phyloP scores from a whole-genome alignment of 306 rosid species.

The Datisca glomerata region DNA sequence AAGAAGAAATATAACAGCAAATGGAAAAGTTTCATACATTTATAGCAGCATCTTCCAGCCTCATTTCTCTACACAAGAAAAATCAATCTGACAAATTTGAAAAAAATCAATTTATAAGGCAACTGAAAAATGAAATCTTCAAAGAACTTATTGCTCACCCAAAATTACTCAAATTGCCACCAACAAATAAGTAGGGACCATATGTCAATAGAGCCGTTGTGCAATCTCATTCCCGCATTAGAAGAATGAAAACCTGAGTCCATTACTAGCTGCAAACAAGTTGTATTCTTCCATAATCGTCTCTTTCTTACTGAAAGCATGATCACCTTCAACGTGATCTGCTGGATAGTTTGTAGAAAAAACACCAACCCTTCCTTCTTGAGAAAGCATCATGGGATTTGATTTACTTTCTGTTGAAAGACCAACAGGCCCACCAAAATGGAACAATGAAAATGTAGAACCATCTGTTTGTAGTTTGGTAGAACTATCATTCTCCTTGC shows the following conservation, averaged over 20 bases:
- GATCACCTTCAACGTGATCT: slow-evolving; percentile 37
- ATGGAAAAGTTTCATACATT: too few species aligned
- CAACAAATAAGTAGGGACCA: too few species aligned
- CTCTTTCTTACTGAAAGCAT: slow-evolving; percentile 49
- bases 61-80: too few species aligned
- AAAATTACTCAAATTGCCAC: too few species aligned
- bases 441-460: slow-evolving; percentile 72
- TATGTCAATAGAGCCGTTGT: too few species aligned
- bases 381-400: slow-evolving; percentile 21
- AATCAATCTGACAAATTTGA: too few species aligned
- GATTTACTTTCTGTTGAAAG: slow-evolving; percentile 44
- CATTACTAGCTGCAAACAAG: slow-evolving; percentile 78
- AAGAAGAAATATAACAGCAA: too few species aligned
- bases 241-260: slow-evolving; percentile 63
- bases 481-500: slow-evolving; percentile 25
- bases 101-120: too few species aligned
- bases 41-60: too few species aligned
- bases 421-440: slow-evolving; percentile 85
- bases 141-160: too few species aligned
- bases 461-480: slow-evolving; percentile 31
- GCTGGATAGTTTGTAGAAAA: slow-evolving; percentile 24
- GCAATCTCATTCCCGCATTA: slow-evolving; percentile 40
- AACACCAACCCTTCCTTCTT: slow-evolving; percentile 31
- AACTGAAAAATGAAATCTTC: too few species aligned
- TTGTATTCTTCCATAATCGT: slow-evolving; percentile 77